phyloP scores from a whole-genome alignment of 2,329 filamentous ascomycete species.

The Beauveria brongniartii region DNA sequence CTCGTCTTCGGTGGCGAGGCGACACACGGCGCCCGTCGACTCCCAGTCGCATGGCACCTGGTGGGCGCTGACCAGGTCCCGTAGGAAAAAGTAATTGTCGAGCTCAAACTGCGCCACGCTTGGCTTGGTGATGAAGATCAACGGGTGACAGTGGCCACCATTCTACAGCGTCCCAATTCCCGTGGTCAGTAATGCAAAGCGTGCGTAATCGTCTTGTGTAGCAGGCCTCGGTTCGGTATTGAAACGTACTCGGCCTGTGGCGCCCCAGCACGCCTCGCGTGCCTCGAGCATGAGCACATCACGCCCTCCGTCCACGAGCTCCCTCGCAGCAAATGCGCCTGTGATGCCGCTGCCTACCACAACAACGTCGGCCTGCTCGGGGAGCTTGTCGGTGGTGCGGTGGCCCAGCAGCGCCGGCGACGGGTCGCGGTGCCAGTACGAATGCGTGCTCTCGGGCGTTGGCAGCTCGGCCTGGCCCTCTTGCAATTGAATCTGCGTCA shows the following conservation, averaged over 20 bases:
- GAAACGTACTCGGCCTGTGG: constrained; percentile 64
- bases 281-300: constrained; percentile 69
- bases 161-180: constrained; percentile 34
- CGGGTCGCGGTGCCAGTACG: constrained; percentile 68
- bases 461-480: constrained; percentile 48
- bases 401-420: constrained; percentile 58
- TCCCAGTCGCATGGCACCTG: constrained; percentile 64
- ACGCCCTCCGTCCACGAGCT: constrained; percentile 43
- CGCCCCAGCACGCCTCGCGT: constrained; percentile 71
- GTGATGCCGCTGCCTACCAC: constrained; percentile 71
- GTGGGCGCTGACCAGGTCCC: constrained; percentile 46
- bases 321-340: constrained; percentile 62
- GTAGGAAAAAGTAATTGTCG: constrained; percentile 54
- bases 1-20: constrained; percentile 48
- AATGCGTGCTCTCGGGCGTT: constrained; percentile 49
- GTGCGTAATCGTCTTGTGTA: too few species aligned
- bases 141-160: constrained; percentile 67
- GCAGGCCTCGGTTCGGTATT: neutral
- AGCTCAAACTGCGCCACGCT: constrained; percentile 65
- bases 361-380: constrained; percentile 56
- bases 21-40: constrained; percentile 53
- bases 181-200: too few species aligned
- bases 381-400: constrained; percentile 56
- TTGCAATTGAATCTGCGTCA: constrained; percentile 24
- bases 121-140: constrained; percentile 52